Percentiles rank a stretch among this genome's conserved stretches.
Conservation (phyloP, 1,284 basidiomycete species). For the Naganishia liquefaciens region DNA sequence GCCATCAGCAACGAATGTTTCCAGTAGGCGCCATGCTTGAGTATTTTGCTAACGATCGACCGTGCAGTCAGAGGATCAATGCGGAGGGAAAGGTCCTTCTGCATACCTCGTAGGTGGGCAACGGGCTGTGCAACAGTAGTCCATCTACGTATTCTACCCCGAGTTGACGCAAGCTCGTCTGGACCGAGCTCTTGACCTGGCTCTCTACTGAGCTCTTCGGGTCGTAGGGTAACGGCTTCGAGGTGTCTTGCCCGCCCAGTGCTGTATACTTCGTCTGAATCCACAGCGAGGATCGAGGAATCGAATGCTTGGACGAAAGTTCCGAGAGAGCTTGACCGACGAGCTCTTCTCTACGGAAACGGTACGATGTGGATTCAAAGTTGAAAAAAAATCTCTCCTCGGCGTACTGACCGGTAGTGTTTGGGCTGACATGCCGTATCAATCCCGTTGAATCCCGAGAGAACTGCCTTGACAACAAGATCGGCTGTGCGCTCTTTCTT, state of each 20-base stretch:
- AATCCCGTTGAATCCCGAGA: slow-evolving; percentile 72
- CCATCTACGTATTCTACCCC: slow-evolving; percentile 70
- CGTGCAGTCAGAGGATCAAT: neutral
- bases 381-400: neutral
- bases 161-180: slow-evolving; percentile 66
- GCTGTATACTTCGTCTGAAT: slow-evolving; percentile 81
- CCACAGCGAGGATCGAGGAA: slow-evolving; percentile 65
- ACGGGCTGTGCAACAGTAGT: slow-evolving; percentile 73
- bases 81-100: neutral
- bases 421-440: slow-evolving; percentile 75
- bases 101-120: slow-evolving; percentile 58
- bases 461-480: slow-evolving; percentile 68
- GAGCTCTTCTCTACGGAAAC: slow-evolving; percentile 65
- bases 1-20: slow-evolving; percentile 64
- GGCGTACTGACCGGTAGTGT: slow-evolving; percentile 64
- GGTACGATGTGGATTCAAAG: neutral
- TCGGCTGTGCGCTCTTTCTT: slow-evolving; percentile 69
- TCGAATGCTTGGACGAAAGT: slow-evolving; percentile 59
- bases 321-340: slow-evolving; percentile 69
- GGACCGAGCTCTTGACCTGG: slow-evolving; percentile 68
- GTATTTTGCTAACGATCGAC: slow-evolving; percentile 57
- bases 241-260: slow-evolving; percentile 67
- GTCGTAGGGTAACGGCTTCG: slow-evolving; percentile 71
- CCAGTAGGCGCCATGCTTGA: slow-evolving; percentile 66
- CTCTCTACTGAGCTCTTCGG: slow-evolving; percentile 59